Base-by-base conservation (phyloP, 371 early-diverging fungal genomes). In the Rhizomucor pusillus region DNA sequence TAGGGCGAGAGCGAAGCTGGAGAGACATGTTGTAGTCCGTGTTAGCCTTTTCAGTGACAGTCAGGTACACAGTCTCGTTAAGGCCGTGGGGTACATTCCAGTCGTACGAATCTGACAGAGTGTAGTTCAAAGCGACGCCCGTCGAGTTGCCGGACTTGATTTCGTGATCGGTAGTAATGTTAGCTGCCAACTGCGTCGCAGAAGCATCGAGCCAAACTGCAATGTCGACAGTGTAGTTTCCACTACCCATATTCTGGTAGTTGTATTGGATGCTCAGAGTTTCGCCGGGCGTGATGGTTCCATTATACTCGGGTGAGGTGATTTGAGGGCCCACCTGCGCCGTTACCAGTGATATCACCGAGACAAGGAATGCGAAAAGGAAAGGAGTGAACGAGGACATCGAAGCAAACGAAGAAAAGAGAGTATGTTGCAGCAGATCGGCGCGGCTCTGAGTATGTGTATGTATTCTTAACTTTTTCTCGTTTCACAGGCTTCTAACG, bases 201-300 rank as follows among this genome's bases (percentile, higher is more conserved):
- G 59, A 22, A 13, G 54, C 46, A 46, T 71, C 69, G 22, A 60
- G 56, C 72, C 71, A 71, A 14, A 71, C 50, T 36, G 65, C 57
- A 35, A 75, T 57, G 36, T 69, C 66, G n/a, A 71, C 58, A 0
- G 40, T 37, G 35, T 71, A 71, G 6, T 59, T 46, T 12, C 75
- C 75, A 34, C 60, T 62, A 14, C 75, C 75, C 57, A 75, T 56
- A 29, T 75, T 75, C 41, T 67, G 52, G 47, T 75, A 75, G 12
- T 43, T 34, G 35, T 57, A 75, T 12, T 49, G 48, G 49, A 69
- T 69, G 16, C 60, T 54, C 12, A 75, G 18, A 7, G 58, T 58
- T 11, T 65, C 48, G 19, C 67, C 69, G 16, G 69, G 59, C 10
- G 45, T 25, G 16, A 75, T 43, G 1, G 75, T 71, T 12, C 34